Percentiles rank a stretch among this genome's conserved stretches.
phyloP scores from a whole-genome alignment of 1,284 basidiomycete genomes.

The Ceratobasidium sp. region DNA sequence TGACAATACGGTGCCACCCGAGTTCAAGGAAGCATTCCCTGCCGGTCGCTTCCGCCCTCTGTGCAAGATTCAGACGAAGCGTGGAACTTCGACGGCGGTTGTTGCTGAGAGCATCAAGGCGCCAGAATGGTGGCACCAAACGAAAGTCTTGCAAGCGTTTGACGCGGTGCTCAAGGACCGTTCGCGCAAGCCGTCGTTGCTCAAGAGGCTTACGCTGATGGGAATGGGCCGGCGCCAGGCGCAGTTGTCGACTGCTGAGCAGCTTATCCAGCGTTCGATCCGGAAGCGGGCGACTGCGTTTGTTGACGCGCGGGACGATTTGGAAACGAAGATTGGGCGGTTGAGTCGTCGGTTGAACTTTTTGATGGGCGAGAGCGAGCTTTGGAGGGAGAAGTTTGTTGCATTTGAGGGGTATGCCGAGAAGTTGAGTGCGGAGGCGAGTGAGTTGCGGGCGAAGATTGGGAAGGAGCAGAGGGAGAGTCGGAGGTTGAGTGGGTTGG shows the following conservation, averaged over 20 bases:
- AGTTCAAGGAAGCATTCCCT: slow-evolving; percentile 96
- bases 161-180: slow-evolving; percentile 86
- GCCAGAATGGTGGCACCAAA: slow-evolving; percentile 93
- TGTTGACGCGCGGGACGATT: slow-evolving; percentile 90
- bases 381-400: slow-evolving; percentile 91
- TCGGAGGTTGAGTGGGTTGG: slow-evolving; percentile 78
- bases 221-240: slow-evolving; percentile 76
- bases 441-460: slow-evolving; percentile 81
- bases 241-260: slow-evolving; percentile 79
- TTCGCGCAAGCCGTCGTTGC: slow-evolving; percentile 75
- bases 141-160: slow-evolving; percentile 87
- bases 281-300: slow-evolving; percentile 90
- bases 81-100: slow-evolving; percentile 65
- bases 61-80: slow-evolving; percentile 85
- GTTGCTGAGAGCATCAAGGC: slow-evolving; percentile 87
- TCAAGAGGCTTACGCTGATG: slow-evolving; percentile 86
- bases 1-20: slow-evolving; percentile 83
- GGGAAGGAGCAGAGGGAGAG: slow-evolving; percentile 89
- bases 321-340: slow-evolving; percentile 89
- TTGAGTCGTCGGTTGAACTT: slow-evolving; percentile 86
- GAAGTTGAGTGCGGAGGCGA: slow-evolving; percentile 84
- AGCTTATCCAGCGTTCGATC: slow-evolving; percentile 84
- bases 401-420: slow-evolving; percentile 93
- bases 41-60: slow-evolving; percentile 85
- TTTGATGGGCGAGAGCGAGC: slow-evolving; percentile 88